A percentile compares a stretch with the other conserved stretches of the same genome.
These are phyloP conservation scores for Fusarium continuum DNA, from an alignment of 2,329 filamentous ascomycete genomes.

Conservation along the genomic window DNA sequence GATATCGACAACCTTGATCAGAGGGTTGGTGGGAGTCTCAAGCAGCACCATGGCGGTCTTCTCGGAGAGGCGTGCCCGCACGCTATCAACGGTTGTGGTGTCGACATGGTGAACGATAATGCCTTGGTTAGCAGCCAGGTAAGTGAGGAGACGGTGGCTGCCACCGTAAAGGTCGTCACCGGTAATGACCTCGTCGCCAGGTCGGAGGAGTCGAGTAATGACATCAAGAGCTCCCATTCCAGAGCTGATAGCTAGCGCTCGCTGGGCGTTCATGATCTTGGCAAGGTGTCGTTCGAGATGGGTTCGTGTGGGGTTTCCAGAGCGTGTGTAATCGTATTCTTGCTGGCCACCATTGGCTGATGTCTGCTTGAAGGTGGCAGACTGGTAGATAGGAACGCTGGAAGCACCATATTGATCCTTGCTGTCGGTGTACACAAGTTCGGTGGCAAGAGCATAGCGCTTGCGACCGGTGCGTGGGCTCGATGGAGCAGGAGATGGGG, in stretches of 20 bases:
- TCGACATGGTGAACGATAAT: conserved; percentile 97
- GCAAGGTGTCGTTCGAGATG: conserved; percentile 96
- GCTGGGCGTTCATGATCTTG: conserved; percentile 97
- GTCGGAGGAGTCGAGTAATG: conserved; percentile 87
- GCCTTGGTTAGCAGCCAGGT: conserved; percentile 85
- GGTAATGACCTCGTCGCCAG: conserved; percentile 96
- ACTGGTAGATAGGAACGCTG: conserved; percentile 97
- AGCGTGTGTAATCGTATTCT: conserved; percentile 98
- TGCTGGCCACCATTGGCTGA: conserved; percentile 78
- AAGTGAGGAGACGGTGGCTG: conserved; percentile 92
- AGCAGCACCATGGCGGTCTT: conserved; percentile 97
- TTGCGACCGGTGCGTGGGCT: conserved; percentile 82
- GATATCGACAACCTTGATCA: conserved; percentile 98
- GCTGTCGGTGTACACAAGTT: conserved; percentile 94
- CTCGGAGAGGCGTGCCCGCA: conserved; percentile 72
- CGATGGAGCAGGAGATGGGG: conserved; percentile 91
- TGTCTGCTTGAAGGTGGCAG: conserved; percentile 96
- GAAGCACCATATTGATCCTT: conserved; percentile 97
- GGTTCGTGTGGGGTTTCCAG: conserved; percentile 94
- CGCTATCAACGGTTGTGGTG: conserved; percentile 80
- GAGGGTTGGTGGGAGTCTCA: conserved; percentile 95
- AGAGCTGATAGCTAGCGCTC: conserved; percentile 91
- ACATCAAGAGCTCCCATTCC: conserved; percentile 98
- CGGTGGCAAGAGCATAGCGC: conserved; percentile 93
- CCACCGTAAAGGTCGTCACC: conserved; percentile 97